These are phyloP conservation scores for Nigrospora osmanthi DNA, from an alignment of 2,329 filamentous ascomycete species.

Conservation along the genomic window DNA sequence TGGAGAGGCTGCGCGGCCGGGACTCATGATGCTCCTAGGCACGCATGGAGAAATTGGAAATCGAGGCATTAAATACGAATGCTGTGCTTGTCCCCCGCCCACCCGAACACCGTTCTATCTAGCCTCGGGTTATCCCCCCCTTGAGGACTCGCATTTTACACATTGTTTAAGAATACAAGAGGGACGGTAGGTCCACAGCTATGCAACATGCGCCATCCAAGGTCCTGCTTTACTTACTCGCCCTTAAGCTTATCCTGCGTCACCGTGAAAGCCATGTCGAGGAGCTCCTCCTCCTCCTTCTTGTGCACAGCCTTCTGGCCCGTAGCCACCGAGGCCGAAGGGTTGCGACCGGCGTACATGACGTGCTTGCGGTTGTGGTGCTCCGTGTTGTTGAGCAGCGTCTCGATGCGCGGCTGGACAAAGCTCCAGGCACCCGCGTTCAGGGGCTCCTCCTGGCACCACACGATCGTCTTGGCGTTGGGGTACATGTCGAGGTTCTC, in stretches of 20 bases:
- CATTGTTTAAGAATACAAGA: conserved; percentile 19
- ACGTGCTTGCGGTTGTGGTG: conserved; percentile 92
- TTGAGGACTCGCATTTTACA: conserved; percentile 21
- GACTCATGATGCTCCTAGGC: no score
- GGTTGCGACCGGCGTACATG: conserved; percentile 92
- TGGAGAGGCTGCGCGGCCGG: conserved; percentile 4
- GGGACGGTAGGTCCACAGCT: background rate
- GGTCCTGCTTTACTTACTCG: conserved; percentile 43
- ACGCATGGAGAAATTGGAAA: no score
- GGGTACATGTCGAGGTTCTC: conserved; percentile 96
- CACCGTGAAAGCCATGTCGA: conserved; percentile 57
- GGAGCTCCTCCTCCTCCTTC: conserved; percentile 86
- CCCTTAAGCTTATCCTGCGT: conserved; percentile 65
- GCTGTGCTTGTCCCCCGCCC: background rate
- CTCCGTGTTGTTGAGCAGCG: conserved; percentile 84
- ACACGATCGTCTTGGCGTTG: conserved; percentile 95
- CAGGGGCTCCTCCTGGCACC: conserved; percentile 94
- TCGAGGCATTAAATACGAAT: no score
- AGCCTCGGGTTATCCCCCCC: conserved; percentile 12
- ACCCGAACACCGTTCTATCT: conserved; percentile 16
- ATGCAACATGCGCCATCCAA: background rate
- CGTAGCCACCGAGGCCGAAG: conserved; percentile 88
- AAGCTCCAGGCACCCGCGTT: conserved; percentile 97
- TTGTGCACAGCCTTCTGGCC: conserved; percentile 81
- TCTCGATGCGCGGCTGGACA: conserved; percentile 96